A percentile compares a stretch with the other conserved stretches of the same genome.
Evolutionary conservation across 2,329 filamentous ascomycete species (phyloP).

Genomic region (Fusarium sp.): DNA sequence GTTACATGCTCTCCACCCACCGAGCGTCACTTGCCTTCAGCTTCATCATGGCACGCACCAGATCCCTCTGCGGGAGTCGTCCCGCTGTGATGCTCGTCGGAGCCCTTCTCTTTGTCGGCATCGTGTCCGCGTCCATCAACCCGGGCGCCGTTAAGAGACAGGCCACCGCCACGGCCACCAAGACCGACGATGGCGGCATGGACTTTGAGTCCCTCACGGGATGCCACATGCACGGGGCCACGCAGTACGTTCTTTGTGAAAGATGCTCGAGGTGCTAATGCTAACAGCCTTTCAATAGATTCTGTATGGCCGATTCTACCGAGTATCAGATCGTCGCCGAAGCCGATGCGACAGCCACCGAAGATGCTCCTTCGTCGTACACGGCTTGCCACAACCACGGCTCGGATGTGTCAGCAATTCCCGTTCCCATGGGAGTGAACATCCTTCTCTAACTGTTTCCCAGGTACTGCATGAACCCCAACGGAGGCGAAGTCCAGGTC

Average conservation of each 20-base stretch:
- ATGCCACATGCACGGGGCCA: conserved; percentile 41
- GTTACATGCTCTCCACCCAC: conserved; percentile 13
- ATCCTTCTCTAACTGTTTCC: neutral
- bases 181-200: neutral
- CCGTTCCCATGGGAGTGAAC: rapidly evolving
- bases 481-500: conserved; percentile 45
- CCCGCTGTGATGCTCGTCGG: conserved; percentile 19
- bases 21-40: neutral
- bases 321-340: conserved; percentile 44
- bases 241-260: conserved; percentile 21
- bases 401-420: conserved; percentile 28
- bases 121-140: conserved; percentile 42
- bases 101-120: conserved; percentile 31
- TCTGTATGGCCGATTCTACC: conserved; percentile 39
- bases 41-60: conserved; percentile 36
- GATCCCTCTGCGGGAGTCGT: conserved; percentile 26
- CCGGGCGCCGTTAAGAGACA: conserved; percentile 37
- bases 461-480: conserved; percentile 47
- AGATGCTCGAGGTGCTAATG: rapidly evolving
- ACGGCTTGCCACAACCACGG: conserved; percentile 46
- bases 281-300: conserved; percentile 24
- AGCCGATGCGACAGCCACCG: conserved; percentile 33
- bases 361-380: conserved; percentile 41
- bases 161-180: conserved; percentile 28
- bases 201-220: conserved; percentile 42